Evolutionary conservation across 2,329 filamentous ascomycete genomes (phyloP).

Genomic region (Verticillium isaacii): DNA sequence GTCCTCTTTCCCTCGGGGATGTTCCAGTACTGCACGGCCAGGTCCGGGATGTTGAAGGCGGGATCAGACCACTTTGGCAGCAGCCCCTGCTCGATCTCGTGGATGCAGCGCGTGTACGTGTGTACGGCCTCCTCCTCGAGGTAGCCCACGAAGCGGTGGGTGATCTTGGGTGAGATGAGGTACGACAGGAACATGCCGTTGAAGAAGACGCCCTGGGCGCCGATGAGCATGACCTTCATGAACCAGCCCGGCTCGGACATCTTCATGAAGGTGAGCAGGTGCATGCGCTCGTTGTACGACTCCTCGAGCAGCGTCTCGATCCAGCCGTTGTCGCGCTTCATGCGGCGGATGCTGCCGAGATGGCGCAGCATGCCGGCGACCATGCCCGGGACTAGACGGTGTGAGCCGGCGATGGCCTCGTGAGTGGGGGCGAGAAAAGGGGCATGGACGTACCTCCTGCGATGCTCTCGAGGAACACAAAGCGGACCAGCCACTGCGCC

Average conservation of each 20-base stretch:
- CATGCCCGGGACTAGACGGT: slow-evolving; percentile 78
- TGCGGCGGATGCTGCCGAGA: slow-evolving; percentile 72
- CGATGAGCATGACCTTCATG: slow-evolving; percentile 89
- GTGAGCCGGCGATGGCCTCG: not conserved
- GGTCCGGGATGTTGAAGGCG: slow-evolving; percentile 74
- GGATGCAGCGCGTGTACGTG: slow-evolving; percentile 86
- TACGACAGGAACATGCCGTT: slow-evolving; percentile 90
- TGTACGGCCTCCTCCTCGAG: slow-evolving; percentile 96
- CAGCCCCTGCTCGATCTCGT: slow-evolving; percentile 79
- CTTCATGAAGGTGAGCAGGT: slow-evolving; percentile 79
- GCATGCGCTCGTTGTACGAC: slow-evolving; percentile 91
- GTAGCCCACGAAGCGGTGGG: slow-evolving; percentile 94
- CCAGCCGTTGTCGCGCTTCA: slow-evolving; percentile 94
- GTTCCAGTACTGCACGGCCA: slow-evolving; percentile 88
- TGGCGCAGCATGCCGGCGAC: slow-evolving; percentile 93
- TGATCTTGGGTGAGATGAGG: slow-evolving; percentile 78
- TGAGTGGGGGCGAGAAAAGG: not conserved
- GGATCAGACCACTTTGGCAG: slow-evolving; percentile 73
- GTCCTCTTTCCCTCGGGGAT: slow-evolving; percentile 80
- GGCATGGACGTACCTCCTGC: slow-evolving; percentile 49
- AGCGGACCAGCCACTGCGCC: slow-evolving; percentile 82
- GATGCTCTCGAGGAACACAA: slow-evolving; percentile 91
- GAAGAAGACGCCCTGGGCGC: slow-evolving; percentile 93
- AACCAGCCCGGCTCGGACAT: slow-evolving; percentile 76
- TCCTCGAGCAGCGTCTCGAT: slow-evolving; percentile 90